Evolutionary conservation across 2,329 filamentous ascomycete species (phyloP), one percentile per base, ranked within the genome.

Genomic region (Cladosporium cucumerinum): DNA sequence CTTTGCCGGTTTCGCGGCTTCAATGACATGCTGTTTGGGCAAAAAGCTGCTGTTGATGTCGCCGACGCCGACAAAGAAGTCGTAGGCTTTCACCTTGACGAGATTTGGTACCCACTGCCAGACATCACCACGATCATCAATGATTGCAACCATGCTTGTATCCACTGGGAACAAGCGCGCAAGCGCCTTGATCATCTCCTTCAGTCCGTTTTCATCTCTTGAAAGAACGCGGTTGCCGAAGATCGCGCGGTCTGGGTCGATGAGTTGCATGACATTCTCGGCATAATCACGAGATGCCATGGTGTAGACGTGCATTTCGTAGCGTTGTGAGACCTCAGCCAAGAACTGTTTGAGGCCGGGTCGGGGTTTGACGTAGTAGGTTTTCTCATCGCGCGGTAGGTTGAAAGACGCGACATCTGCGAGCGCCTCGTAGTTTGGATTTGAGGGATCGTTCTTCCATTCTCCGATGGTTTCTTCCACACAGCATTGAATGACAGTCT

Each of bases 281-380:
- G 95, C 95, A 75, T 99, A 99, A n/a, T 94, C 92, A 68, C 95
- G 87, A 25, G 95, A 99, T 64, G 94, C 95, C 95, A 99, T 99
- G 51, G 95, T 99, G 81, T 99, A 99, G 68, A 99, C 94, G 76
- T 99, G 95, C 73, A 98, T 83, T 80, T 99, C 95, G 79, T 95
- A 99, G 72, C 95, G 82, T 72, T 88, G 85, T 0, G 92, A 87
- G 57, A 97, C 85, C 61, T 87, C 86, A 65, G 90, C 83, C 57
- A 99, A 82, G 74, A 99, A 99, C 49, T 89, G 86, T 67, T 87
- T 83, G 59, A 98, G 80, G 2, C 93, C 93, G 0, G 95, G 95
- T 39, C 95, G 91, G 80, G 97, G 87, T 81, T 99, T 99, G 82
- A 99, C 96, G 78, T 98, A 99, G 78, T 99, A 99, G 85, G 90